Percentiles rank a stretch among this genome's conserved stretches.
These are phyloP conservation scores for Colletotrichum sojae DNA, from an alignment of 2,329 filamentous ascomycete species.

Conservation along the genomic window DNA sequence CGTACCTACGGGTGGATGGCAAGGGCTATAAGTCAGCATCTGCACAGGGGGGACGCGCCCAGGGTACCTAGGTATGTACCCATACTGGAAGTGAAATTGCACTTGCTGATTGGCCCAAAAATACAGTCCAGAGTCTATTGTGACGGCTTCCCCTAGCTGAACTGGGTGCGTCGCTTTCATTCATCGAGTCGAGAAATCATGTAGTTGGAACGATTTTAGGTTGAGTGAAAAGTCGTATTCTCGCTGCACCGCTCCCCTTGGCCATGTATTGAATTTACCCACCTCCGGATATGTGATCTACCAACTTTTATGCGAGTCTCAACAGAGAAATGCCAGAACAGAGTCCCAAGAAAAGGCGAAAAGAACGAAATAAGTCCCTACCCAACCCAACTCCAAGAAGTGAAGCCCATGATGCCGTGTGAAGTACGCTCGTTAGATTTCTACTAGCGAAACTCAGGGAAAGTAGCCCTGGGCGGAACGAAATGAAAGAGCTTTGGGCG, in stretches of 20 bases:
- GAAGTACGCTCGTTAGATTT: not conserved
- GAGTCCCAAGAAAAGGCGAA: not conserved
- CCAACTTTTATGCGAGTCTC: conserved; percentile 19
- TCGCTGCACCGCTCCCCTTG: not conserved
- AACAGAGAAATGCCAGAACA: conserved; percentile 5
- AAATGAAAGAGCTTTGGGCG: not conserved
- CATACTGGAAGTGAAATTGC: conserved; percentile 7
- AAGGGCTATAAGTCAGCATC: conserved; percentile 36
- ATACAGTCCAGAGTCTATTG: not conserved
- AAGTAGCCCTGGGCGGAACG: not conserved
- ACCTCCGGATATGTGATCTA: conserved; percentile 2
- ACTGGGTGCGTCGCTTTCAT: not conserved
- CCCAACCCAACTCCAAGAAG: conserved; percentile 26
- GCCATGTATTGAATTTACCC: not conserved
- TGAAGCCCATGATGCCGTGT: not conserved
- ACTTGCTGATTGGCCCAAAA: conserved; percentile 27
- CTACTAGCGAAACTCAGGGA: not conserved
- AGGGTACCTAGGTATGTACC: no score
- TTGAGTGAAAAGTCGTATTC: not conserved
- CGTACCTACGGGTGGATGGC: not conserved
- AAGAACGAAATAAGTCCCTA: conserved; percentile 9
- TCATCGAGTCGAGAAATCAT: not conserved
- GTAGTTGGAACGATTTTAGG: not conserved
- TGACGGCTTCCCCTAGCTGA: not conserved
- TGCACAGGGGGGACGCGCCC: conserved; percentile 30